phyloP scores from a whole-genome alignment of 78 protist genomes.

The Monosiga brevicollis region DNA sequence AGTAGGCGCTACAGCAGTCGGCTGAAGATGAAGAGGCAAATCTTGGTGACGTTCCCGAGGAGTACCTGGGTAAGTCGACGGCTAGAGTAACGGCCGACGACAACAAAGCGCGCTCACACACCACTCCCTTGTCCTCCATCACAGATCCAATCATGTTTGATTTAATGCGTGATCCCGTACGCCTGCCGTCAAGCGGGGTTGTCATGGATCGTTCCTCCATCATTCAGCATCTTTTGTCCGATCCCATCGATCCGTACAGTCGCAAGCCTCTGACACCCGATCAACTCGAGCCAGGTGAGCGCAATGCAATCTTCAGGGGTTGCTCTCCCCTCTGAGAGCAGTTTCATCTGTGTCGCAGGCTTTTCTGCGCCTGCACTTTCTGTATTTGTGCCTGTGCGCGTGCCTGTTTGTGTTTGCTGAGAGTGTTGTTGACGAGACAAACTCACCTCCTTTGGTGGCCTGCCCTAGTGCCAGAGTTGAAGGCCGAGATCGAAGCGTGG shows the following conservation, averaged over 20 bases:
- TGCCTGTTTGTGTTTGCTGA: neutral
- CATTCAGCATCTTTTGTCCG: conserved; percentile 16
- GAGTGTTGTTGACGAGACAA: neutral
- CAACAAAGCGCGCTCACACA: neutral
- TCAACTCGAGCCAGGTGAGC: conserved; percentile 14
- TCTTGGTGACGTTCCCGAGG: conserved; percentile 31
- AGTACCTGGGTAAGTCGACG: conserved; percentile 7
- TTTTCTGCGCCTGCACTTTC: neutral
- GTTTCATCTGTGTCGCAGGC: neutral
- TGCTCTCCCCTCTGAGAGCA: neutral
- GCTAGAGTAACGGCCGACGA: no score
- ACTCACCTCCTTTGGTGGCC: neutral
- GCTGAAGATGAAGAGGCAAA: conserved; percentile 4
- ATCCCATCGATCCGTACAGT: conserved; percentile 25
- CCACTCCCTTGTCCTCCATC: neutral
- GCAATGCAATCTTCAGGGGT: neutral
- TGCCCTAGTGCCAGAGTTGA: conserved; percentile 5
- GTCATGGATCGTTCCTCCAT: conserved; percentile 16
- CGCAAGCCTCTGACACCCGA: conserved; percentile 17
- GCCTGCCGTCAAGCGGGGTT: conserved; percentile 3
- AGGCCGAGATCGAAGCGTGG: neutral
- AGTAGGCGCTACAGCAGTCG: neutral
- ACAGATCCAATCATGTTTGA: conserved; percentile 28
- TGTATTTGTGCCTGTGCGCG: neutral
- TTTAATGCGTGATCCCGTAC: conserved; percentile 28